A percentile compares a stretch with the other conserved stretches of the same genome.
These are phyloP conservation scores for Zasmidium angulare DNA, from an alignment of 2,329 filamentous ascomycete species.

Conservation along the genomic window DNA sequence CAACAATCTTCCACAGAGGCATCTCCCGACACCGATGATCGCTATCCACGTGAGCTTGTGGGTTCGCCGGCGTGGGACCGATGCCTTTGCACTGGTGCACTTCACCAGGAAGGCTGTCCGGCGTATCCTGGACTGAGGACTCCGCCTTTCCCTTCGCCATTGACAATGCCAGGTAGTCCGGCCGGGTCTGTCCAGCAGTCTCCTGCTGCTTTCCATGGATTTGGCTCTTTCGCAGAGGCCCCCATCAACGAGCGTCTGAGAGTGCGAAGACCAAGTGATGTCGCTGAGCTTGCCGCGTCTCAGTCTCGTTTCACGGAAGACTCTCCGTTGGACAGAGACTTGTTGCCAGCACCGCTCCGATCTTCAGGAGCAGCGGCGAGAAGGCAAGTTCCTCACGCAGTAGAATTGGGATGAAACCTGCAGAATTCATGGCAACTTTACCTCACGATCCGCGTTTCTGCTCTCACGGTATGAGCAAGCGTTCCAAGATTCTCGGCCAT, in stretches of 20 bases:
- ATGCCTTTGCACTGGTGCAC: slow-evolving; percentile 22
- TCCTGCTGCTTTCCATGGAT: not conserved
- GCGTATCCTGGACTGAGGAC: slow-evolving; percentile 19
- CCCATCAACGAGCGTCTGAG: not conserved
- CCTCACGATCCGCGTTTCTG: not conserved
- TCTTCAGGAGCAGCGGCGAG: not conserved
- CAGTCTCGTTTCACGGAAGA: not conserved
- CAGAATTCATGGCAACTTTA: not conserved
- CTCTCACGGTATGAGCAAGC: not conserved
- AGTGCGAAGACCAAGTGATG: slow-evolving; percentile 9
- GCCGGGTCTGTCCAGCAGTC: slow-evolving; percentile 3
- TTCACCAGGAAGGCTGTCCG: slow-evolving; percentile 19
- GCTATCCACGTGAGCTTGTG: slow-evolving; percentile 17
- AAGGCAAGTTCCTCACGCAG: not conserved
- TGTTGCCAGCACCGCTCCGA: not conserved
- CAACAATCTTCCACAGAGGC: slow-evolving; percentile 5
- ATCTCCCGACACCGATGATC: slow-evolving; percentile 7
- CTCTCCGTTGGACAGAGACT: not conserved
- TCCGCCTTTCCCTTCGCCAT: slow-evolving; percentile 8
- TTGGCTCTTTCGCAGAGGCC: not conserved
- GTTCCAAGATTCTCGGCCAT: not conserved
- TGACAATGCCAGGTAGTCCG: slow-evolving; percentile 1
- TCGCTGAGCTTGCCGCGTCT: slow-evolving; percentile 8
- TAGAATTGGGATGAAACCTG: not conserved
- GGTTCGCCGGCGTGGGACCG: slow-evolving; percentile 15